Evolutionary conservation across 2,329 filamentous ascomycete genomes (phyloP), one percentile per base, ranked within the genome.

Genomic region (Rhexocercosporidium sp.): DNA sequence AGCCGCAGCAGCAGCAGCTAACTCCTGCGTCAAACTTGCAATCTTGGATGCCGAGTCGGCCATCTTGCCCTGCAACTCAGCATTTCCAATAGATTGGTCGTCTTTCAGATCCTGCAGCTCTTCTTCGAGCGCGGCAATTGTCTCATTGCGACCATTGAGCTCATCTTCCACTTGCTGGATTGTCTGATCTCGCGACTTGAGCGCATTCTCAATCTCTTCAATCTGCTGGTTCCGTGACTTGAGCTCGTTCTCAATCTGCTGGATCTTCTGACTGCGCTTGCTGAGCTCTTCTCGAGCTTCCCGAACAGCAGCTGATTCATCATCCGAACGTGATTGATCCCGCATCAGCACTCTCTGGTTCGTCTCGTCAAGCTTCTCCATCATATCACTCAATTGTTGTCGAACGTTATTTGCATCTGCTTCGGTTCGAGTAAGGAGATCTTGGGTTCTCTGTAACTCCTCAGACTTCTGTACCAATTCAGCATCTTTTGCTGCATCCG

Each of bases 401-500:
- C 75, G 73, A 5, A 76, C 70, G 6, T 67, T 68, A 61, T 77
- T 73, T 5, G 75, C 74, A 65, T 79, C 77, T 53, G 69, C 73
- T 68, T 78, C 76, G 44, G 68, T 76, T 62, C 75, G 74, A 16
- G 77, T 75, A 5, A 79, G 73, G 25, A 81, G 73, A 12, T 66
- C 72, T 34, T 79, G 75, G 6, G 79, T 73, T 18, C 78, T 79
- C 41, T 87, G 82, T 7, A 92, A 76, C 71, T 90, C 85, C 18
- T 85, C 83, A 62, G 84, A 81, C 73, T 87, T 88, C 57, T 82
- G 78, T 27, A 85, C 82, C n/a, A 92, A 78, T 69, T 91, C 86
- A 47, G 85, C 85, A 72, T 91, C 90, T 75, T 90, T 88, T 68
- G 90, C 85, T 22, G 87, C 84, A 71, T 97, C 93, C 0, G 93